phyloP scores from a whole-genome alignment of 2,329 filamentous ascomycete species.

The Akanthomyces muscarius region DNA sequence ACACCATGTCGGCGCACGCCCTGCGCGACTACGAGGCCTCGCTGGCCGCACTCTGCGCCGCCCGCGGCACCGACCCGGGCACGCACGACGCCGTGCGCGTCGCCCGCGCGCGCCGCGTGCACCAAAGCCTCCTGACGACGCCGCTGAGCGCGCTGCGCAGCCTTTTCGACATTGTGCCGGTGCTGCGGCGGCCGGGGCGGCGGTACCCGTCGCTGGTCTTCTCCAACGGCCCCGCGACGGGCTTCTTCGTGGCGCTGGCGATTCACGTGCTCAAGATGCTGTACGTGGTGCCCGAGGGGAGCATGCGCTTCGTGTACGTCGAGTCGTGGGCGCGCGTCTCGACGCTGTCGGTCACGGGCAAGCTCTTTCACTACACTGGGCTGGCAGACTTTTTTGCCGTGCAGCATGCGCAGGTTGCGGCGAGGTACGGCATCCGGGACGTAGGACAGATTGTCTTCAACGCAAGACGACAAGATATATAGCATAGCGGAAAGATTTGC shows the following conservation, averaged over 20 bases:
- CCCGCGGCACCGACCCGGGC: constrained; percentile 30
- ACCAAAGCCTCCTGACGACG: constrained; percentile 73
- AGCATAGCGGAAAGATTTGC: neutral
- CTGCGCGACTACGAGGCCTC: constrained; percentile 54
- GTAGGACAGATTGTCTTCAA: constrained; percentile 40
- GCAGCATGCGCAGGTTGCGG: constrained; percentile 68
- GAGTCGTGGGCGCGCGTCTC: constrained; percentile 89
- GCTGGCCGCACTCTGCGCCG: constrained; percentile 25
- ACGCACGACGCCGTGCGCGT: constrained; percentile 65
- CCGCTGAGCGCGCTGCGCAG: constrained; percentile 65
- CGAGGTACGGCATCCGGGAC: constrained; percentile 37
- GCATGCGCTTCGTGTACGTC: constrained; percentile 75
- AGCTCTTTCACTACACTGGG: constrained; percentile 59
- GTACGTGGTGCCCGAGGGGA: constrained; percentile 42
- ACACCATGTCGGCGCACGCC: constrained; percentile 60
- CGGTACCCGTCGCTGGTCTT: constrained; percentile 70
- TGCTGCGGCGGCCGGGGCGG: constrained; percentile 43
- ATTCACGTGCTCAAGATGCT: constrained; percentile 47
- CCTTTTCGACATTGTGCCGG: constrained; percentile 56
- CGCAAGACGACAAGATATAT: constrained; percentile 26
- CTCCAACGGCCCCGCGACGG: constrained; percentile 85
- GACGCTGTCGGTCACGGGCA: constrained; percentile 79
- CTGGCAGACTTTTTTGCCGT: constrained; percentile 77
- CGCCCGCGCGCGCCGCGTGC: constrained; percentile 72
- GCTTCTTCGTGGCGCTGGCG: constrained; percentile 64